phyloP scores from a whole-genome alignment of 176 grass and related monocot genomes.

The Carex parvula region DNA sequence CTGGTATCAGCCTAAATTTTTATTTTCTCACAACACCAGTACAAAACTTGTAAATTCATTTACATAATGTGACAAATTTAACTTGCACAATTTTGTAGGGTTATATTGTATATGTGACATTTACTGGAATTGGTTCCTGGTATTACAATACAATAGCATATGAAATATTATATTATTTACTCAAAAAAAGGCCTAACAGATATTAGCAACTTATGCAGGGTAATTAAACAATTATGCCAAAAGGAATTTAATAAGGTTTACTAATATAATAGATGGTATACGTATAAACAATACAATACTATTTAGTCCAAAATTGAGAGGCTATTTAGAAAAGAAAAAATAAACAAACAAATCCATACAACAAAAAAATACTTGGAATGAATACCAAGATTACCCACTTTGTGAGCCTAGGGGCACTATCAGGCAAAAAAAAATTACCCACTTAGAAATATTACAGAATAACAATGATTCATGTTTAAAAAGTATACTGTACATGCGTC shows the following conservation, averaged over 20 bases:
- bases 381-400: neutral
- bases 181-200: neutral
- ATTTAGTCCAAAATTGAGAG: too few relatives aligned
- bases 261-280: neutral
- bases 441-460: neutral
- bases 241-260: neutral
- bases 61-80: too few relatives aligned
- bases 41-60: neutral
- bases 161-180: neutral
- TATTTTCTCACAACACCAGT: neutral
- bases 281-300: neutral
- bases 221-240: neutral
- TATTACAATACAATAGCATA: neutral
- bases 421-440: neutral
- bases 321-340: neutral
- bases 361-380: neutral
- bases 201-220: neutral
- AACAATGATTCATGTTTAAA: neutral
- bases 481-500: neutral
- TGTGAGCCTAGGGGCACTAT: too few relatives aligned
- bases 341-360: neutral
- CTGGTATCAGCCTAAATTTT: neutral
- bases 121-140: conserved; percentile 1
- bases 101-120: neutral
- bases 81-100: neutral